Percentiles rank a stretch among this genome's conserved stretches.
Conservation (phyloP, 768 basidiomycete genomes). For the Lentinula aciculospora region DNA sequence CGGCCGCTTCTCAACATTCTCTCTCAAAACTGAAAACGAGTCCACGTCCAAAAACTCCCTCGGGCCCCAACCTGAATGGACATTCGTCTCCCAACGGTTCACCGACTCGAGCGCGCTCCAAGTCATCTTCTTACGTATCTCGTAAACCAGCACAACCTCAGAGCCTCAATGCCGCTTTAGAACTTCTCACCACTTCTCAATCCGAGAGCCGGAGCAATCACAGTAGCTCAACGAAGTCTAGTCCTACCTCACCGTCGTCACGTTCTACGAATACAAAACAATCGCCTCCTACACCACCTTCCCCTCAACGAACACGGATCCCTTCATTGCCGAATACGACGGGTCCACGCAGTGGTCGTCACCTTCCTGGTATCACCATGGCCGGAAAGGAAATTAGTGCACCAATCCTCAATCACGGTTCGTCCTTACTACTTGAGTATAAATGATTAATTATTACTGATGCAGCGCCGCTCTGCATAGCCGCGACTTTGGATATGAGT, state of each 20-base stretch:
- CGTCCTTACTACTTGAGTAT: conserved; percentile 14
- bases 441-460: conserved; percentile 6
- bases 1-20: conserved; percentile 32
- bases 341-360: conserved; percentile 26
- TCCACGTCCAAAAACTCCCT: conserved; percentile 12
- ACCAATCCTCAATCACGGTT: conserved; percentile 69
- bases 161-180: conserved; percentile 67
- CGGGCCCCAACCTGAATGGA: conserved; percentile 14
- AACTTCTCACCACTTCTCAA: conserved; percentile 46
- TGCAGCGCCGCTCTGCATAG: conserved; percentile 25
- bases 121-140: conserved; percentile 50
- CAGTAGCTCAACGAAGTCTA: neutral
- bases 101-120: conserved; percentile 41
- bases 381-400: conserved; percentile 63
- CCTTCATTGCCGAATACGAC: conserved; percentile 31
- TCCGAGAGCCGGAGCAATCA: conserved; percentile 29
- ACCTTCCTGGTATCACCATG: conserved; percentile 35
- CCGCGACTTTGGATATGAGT: conserved; percentile 68
- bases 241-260: conserved; percentile 19
- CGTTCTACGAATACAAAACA: conserved; percentile 11
- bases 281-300: conserved; percentile 26
- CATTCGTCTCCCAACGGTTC: conserved; percentile 24
- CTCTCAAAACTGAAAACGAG: conserved; percentile 22
- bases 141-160: conserved; percentile 56
- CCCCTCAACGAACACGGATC: conserved; percentile 36